phyloP scores from a whole-genome alignment of 2,329 filamentous ascomycete genomes.

The Colletotrichum neosansevieriae region DNA sequence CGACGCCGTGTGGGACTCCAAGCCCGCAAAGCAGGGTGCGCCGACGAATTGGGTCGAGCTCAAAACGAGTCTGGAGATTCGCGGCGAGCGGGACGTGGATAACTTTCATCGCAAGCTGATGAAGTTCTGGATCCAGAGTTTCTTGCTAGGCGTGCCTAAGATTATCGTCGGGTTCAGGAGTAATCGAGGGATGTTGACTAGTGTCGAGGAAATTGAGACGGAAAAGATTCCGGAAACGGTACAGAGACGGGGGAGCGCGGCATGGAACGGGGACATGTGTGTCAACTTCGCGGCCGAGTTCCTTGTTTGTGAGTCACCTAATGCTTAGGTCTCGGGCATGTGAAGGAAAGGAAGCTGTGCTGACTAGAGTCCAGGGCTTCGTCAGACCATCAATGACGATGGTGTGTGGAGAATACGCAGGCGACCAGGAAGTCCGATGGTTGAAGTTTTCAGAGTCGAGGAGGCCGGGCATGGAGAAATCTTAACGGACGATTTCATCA shows the following conservation, averaged over 20 bases:
- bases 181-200: conserved; percentile 76
- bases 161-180: conserved; percentile 92
- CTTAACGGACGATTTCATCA: conserved; percentile 80
- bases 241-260: conserved; percentile 71
- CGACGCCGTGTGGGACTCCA: conserved; percentile 90
- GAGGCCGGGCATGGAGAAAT: conserved; percentile 82
- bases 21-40: conserved; percentile 73
- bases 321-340: neutral
- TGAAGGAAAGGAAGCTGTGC: neutral
- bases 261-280: conserved; percentile 93
- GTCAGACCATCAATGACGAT: conserved; percentile 72
- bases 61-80: conserved; percentile 86
- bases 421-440: conserved; percentile 68
- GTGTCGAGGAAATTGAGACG: conserved; percentile 84
- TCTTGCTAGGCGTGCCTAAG: conserved; percentile 90
- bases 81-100: conserved; percentile 73
- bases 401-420: conserved; percentile 87
- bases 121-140: conserved; percentile 98
- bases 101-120: conserved; percentile 91
- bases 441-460: conserved; percentile 81
- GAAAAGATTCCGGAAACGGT: conserved; percentile 82
- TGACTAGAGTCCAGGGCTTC: conserved; percentile 64
- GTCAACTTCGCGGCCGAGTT: conserved; percentile 89
- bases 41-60: conserved; percentile 94
- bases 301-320: conserved; percentile 73